Evolutionary conservation across 495 filamentous ascomycete genomes (phyloP), one percentile per base, ranked within the genome.

Genomic region (Talaromyces trachyspermus): DNA sequence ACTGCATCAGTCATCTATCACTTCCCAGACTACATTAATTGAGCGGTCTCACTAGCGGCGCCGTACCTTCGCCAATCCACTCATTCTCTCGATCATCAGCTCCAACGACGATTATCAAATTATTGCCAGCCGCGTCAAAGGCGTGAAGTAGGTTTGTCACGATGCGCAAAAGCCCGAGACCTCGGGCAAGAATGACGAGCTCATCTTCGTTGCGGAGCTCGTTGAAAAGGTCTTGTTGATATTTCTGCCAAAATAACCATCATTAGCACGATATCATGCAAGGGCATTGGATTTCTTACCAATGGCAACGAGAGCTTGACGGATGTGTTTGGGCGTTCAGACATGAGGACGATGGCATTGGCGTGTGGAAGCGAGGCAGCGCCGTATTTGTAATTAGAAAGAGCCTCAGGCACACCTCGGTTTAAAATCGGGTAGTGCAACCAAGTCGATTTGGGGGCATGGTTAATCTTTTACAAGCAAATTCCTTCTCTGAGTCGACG

Each of bases 81-180:
- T 82, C 83, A 79, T 95, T 95, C 59, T 98, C 92, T 46, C 88
- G 78, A 23, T 96, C 88, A 49, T 91, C 84, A 22, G 94, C 89
- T n/a, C 88, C 88, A 27, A 97, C 79, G 33, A 98, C 62, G 48
- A 98, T 68, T 23, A 97, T 80, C 36, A 98, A 63, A 61, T 95
- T 96, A 64, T 90, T 90, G 4, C 94, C 92, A 5, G 89, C 88
- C 2, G 88, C 91, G 74, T 98, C 92, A 66, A 95, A 95, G 17
- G 89, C 88, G 62, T 98, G 94, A 26, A 98, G 79, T 7, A 98
- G 78, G 60, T 96, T 97, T 12, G 89, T 94, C 49, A 95, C 78
- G 14, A 97, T 70, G 40, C 88, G 88, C 45, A 96, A 77, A 14
- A 97, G 81, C 44, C 92, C 92, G 14, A 97, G 81, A 54, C 92